phyloP scores from a whole-genome alignment of 768 basidiomycete species.

The Lepiota brunneoincarnata region DNA sequence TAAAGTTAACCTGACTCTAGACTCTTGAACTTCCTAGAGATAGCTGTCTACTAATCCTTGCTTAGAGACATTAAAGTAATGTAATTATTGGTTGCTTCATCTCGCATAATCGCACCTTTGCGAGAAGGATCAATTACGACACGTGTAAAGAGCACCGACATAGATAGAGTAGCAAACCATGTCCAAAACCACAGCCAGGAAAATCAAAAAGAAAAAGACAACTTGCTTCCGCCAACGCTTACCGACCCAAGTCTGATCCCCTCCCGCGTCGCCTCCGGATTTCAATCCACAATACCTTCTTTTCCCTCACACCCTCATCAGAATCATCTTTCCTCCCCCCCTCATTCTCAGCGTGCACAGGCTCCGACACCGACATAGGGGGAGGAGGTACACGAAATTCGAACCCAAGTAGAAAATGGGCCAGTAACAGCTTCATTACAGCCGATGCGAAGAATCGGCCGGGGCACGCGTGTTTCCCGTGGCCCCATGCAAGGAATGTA shows the following conservation, averaged over 20 bases:
- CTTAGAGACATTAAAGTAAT: no score
- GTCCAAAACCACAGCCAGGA: no score
- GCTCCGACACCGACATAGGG: not conserved
- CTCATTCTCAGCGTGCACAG: not conserved
- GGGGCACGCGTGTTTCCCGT: conserved; percentile 33
- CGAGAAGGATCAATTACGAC: no score
- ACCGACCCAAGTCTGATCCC: not conserved
- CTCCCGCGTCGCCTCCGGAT: not conserved
- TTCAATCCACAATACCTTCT: conserved; percentile 7
- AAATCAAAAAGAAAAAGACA: not conserved
- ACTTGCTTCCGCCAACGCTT: not conserved
- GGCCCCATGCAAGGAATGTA: conserved; percentile 33
- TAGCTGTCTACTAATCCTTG: no score
- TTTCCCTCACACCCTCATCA: not conserved
- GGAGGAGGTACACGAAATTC: conserved; percentile 6
- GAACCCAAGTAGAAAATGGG: conserved; percentile 7
- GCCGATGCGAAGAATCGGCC: conserved; percentile 16
- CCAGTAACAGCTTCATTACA: conserved; percentile 15
- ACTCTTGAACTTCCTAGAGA: no score
- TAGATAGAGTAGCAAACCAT: no score
- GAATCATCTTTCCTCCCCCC: not conserved
- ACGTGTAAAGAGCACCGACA: no score
- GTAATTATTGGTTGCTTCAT: no score
- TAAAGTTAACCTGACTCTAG: not conserved
- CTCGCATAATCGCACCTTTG: no score